Conservation (phyloP, 345 rosid genomes). For the Rhizophora apiculata region DNA sequence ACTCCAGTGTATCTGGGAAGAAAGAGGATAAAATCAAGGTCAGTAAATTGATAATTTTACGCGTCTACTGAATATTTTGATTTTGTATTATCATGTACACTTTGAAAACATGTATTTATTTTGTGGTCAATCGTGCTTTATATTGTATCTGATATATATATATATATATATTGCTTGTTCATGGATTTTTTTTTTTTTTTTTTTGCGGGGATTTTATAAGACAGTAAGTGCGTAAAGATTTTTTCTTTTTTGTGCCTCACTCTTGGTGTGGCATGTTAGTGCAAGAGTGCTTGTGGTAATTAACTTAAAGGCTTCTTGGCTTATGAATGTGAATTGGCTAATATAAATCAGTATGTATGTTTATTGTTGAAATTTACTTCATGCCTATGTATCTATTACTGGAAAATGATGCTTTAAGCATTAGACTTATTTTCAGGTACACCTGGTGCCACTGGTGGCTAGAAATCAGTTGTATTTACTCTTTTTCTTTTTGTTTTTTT, state of each 20-base stretch:
- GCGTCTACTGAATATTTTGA: neutral
- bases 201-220: neutral
- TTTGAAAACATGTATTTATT: too few species aligned
- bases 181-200: too few species aligned
- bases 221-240: neutral
- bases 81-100: too few species aligned
- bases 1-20: constrained; percentile 44
- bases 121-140: neutral
- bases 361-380: neutral
- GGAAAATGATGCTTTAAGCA: neutral
- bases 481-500: constrained; percentile 4
- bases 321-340: neutral
- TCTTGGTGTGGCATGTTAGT: neutral
- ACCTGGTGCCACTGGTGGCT: neutral
- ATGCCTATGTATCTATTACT: neutral
- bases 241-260: neutral
- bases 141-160: too few species aligned
- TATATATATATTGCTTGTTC: too few species aligned
- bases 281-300: neutral
- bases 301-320: too few species aligned
- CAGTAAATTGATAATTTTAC: neutral
- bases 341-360: neutral
- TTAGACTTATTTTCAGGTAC: neutral
- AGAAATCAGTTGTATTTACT: neutral
- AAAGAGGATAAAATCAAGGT: constrained; percentile 68